Evolutionary conservation across 129 eudicot genomes (phyloP), one percentile per base, ranked within the genome.

Genomic region (Solidago caesia): DNA sequence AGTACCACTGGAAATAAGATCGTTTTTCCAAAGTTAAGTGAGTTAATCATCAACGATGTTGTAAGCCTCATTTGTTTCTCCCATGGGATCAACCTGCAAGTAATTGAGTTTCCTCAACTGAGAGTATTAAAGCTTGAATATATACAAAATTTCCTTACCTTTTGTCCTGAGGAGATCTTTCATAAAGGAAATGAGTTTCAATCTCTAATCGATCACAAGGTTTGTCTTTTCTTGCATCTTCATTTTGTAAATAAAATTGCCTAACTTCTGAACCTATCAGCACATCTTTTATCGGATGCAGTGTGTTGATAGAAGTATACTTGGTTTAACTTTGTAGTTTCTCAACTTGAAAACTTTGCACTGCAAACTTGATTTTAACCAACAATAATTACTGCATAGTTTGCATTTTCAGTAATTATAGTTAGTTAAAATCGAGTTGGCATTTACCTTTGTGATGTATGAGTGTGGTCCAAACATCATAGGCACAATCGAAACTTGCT

Each of bases 91-190:
- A 79, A 72, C 69, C 70, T 79, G 55, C 83, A 79, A 58, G 47
- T n/a, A n/a, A n/a, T 67, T 57, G 83, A 73, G 74, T 79, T 79
- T 73, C 83, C 83, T 3, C 75, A 73, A 55, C 74, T 79, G 2
- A 73, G 44, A 59, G 79, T 73, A 27, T 66, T 79, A 25, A 79
- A 67, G 63, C 83, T 73, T 73, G 83, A 67, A 58, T 73, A 79
- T 73, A 45, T 73, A 67, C 64, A 16, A n/a, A 79, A 57, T 60
- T 79, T 79, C 16, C 70, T 16, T 66, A 79, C 79, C 45, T 79
- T 79, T 73, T 79, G 83, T 58, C 83, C 83, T 33, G 79, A 79
- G 43, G 83, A 79, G 74, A 73, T 79, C 64, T 46, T 47, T 67
- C 44, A 45, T 26, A 47, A 33, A 58, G 70, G 68, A 57, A 46